Evolutionary conservation across 768 basidiomycete genomes (phyloP), one percentile per base, ranked within the genome.

Genomic region (Phaeotremella skinneri): DNA sequence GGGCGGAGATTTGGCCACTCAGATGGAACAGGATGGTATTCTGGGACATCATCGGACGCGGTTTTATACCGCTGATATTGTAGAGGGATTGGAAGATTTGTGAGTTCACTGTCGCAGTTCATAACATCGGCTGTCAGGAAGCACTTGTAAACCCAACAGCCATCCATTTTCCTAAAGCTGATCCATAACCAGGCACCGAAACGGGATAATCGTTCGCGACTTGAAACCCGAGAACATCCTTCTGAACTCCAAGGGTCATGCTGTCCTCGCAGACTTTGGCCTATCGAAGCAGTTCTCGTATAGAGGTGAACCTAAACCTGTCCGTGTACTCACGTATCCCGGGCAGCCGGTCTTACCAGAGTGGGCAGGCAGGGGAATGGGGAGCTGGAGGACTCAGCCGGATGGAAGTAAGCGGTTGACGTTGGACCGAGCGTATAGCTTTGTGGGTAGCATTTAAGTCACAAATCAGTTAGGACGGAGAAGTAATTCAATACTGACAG

Each of bases 1-100:
- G 7, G 67, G 70, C 90, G 58, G 96, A 55, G 96, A 99, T 75
- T 83, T 99, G 39, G 96, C 94, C 11, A 98, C 96, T 26, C 96
- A 98, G 77, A 87, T 99, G 61, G 91, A 92, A 43, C 85, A 93
- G 37, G 93, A 92, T 90, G 92, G 94, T 14, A 84, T 90, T 43
- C 80, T 99, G 4, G 96, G 96, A 1, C 84, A 90, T 20, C 91
- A 96, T 70, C 85, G 96, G 31, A 91, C 94, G 23, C 83, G 96
- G 20, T 99, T 99, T 80, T 99, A 98, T 72, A 90, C 92, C 29
- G 90, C 91, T 20, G 96, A 99, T 76, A 94, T 99, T 56, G 90
- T 76, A 9, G 92, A 97, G 70, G 96, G 94, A 49, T 86, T 94
- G 31, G 92, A 96, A 78, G 91, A 92, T 37, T 82, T 99, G 39